These are phyloP conservation scores for Cladophialophora psammophila DNA, from an alignment of 2,329 filamentous ascomycete species.

Conservation along the genomic window DNA sequence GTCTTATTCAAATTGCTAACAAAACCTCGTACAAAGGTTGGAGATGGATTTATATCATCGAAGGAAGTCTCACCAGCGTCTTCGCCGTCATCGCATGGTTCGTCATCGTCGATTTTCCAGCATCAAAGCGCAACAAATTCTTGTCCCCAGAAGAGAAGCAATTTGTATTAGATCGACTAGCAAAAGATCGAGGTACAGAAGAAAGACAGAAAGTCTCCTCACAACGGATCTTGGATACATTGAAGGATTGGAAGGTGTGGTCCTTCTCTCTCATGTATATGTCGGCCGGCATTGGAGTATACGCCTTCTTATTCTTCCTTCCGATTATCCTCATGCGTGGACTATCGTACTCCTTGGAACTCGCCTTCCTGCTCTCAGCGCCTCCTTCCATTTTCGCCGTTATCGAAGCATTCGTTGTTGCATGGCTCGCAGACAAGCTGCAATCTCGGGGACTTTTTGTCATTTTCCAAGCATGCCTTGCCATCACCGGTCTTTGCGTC, in stretches of 20 bases:
- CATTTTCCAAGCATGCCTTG: slow-evolving; percentile 4
- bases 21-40: slow-evolving; percentile 54
- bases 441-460: slow-evolving; percentile 21
- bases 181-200: slow-evolving; percentile 67
- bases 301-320: slow-evolving; percentile 68
- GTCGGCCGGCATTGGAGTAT: slow-evolving; percentile 64
- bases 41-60: slow-evolving; percentile 73
- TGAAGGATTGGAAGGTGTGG: slow-evolving; percentile 52
- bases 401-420: slow-evolving; percentile 8
- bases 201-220: slow-evolving; percentile 55
- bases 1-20: too few species aligned
- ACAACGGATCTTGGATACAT: slow-evolving; percentile 41
- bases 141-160: slow-evolving; percentile 62
- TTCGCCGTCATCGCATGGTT: slow-evolving; percentile 13
- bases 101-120: slow-evolving; percentile 61
- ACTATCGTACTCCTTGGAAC: slow-evolving; percentile 47
- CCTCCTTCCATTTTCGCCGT: slow-evolving; percentile 40
- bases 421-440: slow-evolving; percentile 18
- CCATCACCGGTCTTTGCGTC: slow-evolving; percentile 68
- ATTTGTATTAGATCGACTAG: slow-evolving; percentile 64
- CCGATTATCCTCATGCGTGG: slow-evolving; percentile 49
- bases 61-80: slow-evolving; percentile 57
- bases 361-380: slow-evolving; percentile 46
- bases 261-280: slow-evolving; percentile 45
- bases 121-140: slow-evolving; percentile 66